Conservation (phyloP, 805 yeast genomes). For the Candida michaelii region DNA sequence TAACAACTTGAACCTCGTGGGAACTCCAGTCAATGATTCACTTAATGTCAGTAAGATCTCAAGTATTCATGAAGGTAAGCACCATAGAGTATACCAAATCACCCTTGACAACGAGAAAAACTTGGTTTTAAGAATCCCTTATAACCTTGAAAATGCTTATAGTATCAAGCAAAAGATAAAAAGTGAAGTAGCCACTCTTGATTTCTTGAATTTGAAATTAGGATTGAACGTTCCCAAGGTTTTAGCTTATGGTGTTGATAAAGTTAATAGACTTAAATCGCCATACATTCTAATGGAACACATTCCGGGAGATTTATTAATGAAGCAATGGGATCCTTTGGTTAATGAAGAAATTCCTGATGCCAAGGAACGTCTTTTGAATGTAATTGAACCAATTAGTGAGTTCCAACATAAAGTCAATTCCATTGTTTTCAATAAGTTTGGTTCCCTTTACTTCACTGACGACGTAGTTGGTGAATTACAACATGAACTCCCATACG, state of each 20-base stretch:
- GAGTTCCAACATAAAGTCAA: constrained; percentile 61
- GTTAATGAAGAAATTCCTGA: constrained; percentile 50
- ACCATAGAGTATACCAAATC: constrained; percentile 80
- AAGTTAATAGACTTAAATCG: constrained; percentile 60
- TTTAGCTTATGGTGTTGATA: constrained; percentile 60
- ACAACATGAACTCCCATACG: constrained; percentile 50
- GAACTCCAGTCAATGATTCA: constrained; percentile 34
- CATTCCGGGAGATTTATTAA: constrained; percentile 75
- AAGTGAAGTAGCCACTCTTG: constrained; percentile 93
- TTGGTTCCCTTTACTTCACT: constrained; percentile 80
- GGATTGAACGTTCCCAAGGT: constrained; percentile 74
- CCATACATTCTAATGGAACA: constrained; percentile 84
- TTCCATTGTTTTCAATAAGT: constrained; percentile 60
- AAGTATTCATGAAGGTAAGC: constrained; percentile 91
- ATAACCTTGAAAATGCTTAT: constrained; percentile 65
- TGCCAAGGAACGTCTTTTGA: constrained; percentile 49
- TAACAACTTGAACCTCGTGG: constrained; percentile 50
- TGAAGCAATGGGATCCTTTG: constrained; percentile 91
- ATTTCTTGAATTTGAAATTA: constrained; percentile 66
- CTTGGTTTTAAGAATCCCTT: constrained; percentile 83
- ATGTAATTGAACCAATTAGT: constrained; percentile 71
- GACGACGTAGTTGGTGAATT: constrained; percentile 56
- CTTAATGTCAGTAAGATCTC: constrained; percentile 66
- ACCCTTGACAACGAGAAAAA: constrained; percentile 59
- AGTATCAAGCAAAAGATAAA: constrained; percentile 67